Base-by-base conservation (phyloP, 2,329 filamentous ascomycete species). In the Huntiella bhutanensis region DNA sequence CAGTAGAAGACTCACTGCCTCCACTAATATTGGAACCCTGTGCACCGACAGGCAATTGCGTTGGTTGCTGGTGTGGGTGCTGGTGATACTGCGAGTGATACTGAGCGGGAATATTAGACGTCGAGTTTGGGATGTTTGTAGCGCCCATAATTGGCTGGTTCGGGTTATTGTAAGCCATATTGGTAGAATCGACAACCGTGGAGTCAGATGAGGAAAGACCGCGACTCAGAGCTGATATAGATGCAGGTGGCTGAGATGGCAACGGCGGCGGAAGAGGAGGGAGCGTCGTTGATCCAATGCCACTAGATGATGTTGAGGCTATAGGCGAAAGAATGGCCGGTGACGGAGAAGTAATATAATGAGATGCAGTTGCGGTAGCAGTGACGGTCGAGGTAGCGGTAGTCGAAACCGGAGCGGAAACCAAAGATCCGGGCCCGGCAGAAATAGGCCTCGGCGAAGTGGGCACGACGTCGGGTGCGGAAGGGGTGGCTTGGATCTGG, bases 331-430 rank as follows among this genome's bases (percentile, higher is more conserved):
- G 33, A 5, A 19, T 12, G 33, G 22, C 22, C 6, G 22, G 22
- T 6, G 22, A 28, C 22, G 16, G 37, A 40, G 37, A 40, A 8
- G 16, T 15, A 5, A 40, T 16, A 40, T 19, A 40, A 10, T 28
- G 22, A 10, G 22, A 28, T 28, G 22, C 22, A 8, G 43, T 16
- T 12, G 43, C 43, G 12, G 48, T 46, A 17, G 48, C 48, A 22
- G 48, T 47, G 12, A 43, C 33, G 16, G 48, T 13, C 13, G 43
- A 49, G 3, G 48, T 46, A 8, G 48, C 44, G 2, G 48, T 43
- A 22, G 43, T 46, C 8, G 48, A 37, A 12, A 43, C n/a, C 13
- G 43, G 32, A n/a, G 44, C 38, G 19, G 48, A 43, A 22, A 49
- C 43, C 10, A 49, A 46, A 13, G 42, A 39, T 32, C 13, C 28